Evolutionary conservation across 805 yeast genomes (phyloP).

Genomic region (Alloascoidea africana): DNA sequence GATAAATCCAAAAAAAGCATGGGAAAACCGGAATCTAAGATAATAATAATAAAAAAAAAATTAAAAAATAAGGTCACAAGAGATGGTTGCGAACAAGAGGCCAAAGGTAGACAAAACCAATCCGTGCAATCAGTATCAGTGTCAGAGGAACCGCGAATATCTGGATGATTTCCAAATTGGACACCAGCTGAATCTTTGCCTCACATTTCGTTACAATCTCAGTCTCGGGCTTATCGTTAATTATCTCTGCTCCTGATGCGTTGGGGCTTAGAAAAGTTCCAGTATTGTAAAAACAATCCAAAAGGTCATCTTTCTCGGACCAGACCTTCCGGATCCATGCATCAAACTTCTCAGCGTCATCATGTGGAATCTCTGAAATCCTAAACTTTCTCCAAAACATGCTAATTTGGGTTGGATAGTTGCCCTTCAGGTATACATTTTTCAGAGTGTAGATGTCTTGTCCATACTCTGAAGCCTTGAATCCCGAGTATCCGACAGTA

Average conservation of each 20-base stretch:
- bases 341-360: conserved; percentile 40
- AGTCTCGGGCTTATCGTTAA: conserved; percentile 5
- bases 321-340: conserved; percentile 65
- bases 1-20: too few relatives aligned
- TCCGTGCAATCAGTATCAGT: conserved; percentile 10
- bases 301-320: conserved; percentile 60
- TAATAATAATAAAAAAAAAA: too few relatives aligned
- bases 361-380: conserved; percentile 49
- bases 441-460: conserved; percentile 61
- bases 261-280: conserved; percentile 24
- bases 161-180: conserved; percentile 15
- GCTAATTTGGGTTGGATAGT: conserved; percentile 52
- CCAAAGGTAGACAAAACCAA: not conserved
- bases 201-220: conserved; percentile 9
- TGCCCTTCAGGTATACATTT: conserved; percentile 49
- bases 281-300: conserved; percentile 42
- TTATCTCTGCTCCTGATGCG: conserved; percentile 15
- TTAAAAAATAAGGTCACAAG: too few relatives aligned
- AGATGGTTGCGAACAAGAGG: too few relatives aligned
- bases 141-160: conserved; percentile 19
- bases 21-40: too few relatives aligned
- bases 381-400: conserved; percentile 47
- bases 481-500: conserved; percentile 73
- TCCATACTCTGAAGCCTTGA: conserved; percentile 45
- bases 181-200: conserved; percentile 12